phyloP scores from a whole-genome alignment of 208 protist genomes.

The Lotmaria passim region DNA sequence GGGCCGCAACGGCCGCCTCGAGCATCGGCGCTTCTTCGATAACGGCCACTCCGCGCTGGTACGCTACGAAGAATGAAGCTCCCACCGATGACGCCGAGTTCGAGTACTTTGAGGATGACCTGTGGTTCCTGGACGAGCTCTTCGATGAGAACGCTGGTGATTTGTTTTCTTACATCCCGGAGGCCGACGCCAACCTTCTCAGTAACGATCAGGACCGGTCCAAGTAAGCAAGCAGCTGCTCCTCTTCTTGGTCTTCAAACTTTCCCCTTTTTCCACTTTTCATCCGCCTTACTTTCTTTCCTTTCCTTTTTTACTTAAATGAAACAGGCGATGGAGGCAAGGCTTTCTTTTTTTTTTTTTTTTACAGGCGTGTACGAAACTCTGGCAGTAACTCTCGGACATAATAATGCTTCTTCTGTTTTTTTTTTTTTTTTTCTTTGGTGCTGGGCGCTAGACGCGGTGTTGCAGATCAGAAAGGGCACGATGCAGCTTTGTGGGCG shows the following conservation, averaged over 20 bases:
- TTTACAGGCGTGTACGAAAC: background rate
- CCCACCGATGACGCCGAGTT: conserved; percentile 46
- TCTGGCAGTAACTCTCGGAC: no score
- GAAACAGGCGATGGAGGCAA: no score
- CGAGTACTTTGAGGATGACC: conserved; percentile 77
- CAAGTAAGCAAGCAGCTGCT: background rate
- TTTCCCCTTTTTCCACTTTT: background rate
- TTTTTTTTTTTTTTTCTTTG: background rate
- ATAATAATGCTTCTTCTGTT: no score
- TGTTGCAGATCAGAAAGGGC: background rate
- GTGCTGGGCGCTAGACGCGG: background rate
- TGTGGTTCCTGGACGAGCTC: conserved; percentile 82
- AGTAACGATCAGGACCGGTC: conserved; percentile 25
- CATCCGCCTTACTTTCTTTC: background rate
- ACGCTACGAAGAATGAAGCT: conserved; percentile 28
- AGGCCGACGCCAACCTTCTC: conserved; percentile 48
- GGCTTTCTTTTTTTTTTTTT: background rate
- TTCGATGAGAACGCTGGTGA: conserved; percentile 66
- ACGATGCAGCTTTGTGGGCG: no score
- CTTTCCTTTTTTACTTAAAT: no score
- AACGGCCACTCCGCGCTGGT: background rate
- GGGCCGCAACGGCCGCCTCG: conserved; percentile 12
- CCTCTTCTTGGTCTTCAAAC: background rate
- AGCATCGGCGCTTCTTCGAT: conserved; percentile 12
- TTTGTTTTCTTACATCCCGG: conserved; percentile 73